Conservation (phyloP, 306 rosid species). For the Prosopis cineraria region DNA sequence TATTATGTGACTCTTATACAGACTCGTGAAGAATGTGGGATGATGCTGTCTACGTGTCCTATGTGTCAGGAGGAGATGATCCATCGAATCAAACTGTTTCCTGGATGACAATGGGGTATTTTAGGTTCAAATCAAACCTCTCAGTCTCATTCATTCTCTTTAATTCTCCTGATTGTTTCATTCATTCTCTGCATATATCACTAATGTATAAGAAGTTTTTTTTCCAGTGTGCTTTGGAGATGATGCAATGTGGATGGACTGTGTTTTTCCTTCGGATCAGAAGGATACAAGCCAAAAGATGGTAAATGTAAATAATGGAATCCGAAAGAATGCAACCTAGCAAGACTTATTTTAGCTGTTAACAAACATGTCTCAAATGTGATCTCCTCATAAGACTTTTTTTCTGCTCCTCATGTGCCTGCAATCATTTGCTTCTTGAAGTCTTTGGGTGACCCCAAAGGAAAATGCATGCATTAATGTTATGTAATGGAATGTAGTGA, state of each 20-base stretch:
- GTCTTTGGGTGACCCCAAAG: neutral
- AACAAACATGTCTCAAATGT: too few relatives aligned
- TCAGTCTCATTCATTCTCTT: neutral
- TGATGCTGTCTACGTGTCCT: neutral
- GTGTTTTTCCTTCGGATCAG: neutral
- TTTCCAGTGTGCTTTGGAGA: neutral
- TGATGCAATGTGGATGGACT: neutral
- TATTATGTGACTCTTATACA: neutral
- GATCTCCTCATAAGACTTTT: too few relatives aligned
- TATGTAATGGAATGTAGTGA: neutral
- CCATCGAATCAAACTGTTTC: neutral
- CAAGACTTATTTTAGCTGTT: too few relatives aligned
- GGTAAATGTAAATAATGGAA: neutral
- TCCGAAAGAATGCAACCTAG: neutral
- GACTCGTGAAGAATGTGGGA: constrained; percentile 27
- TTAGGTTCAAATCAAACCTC: neutral
- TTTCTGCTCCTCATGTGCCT: neutral
- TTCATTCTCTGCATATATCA: neutral
- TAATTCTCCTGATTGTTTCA: too few relatives aligned
- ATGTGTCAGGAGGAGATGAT: constrained; percentile 14
- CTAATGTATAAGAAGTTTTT: neutral
- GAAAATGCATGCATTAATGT: neutral
- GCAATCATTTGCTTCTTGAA: neutral
- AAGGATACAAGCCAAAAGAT: neutral
- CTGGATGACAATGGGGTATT: neutral